These are phyloP conservation scores for Coniochaeta sp. DNA, from an alignment of 2,329 filamentous ascomycete species.

Conservation along the genomic window DNA sequence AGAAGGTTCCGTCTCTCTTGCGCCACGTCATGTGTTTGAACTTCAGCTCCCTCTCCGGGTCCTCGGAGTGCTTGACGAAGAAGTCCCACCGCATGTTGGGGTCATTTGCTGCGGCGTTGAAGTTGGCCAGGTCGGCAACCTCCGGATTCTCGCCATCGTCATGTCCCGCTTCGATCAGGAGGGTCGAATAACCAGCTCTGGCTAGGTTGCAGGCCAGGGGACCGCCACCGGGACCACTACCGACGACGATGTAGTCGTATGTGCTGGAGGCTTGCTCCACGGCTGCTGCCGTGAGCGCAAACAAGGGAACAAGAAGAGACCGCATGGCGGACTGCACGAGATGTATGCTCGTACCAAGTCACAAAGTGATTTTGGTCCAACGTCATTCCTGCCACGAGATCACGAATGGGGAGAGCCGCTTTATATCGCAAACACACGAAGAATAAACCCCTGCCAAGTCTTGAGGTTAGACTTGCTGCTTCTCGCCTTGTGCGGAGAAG, in stretches of 20 bases:
- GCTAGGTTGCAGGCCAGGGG: constrained; percentile 52
- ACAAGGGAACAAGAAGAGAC: constrained; percentile 9
- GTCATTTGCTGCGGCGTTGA: constrained; percentile 42
- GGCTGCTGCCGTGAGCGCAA: constrained; percentile 9
- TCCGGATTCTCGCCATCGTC: constrained; percentile 42
- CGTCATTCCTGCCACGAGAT: not conserved
- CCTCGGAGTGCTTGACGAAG: constrained; percentile 48
- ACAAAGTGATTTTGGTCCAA: not conserved
- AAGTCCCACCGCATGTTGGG: constrained; percentile 47
- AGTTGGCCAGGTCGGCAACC: constrained; percentile 39
- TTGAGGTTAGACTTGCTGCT: not conserved
- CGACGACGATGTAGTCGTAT: constrained; percentile 56
- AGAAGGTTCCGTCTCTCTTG: constrained; percentile 25
- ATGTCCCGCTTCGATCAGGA: constrained; percentile 55
- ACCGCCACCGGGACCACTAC: constrained; percentile 53
- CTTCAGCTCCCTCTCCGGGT: constrained; percentile 38
- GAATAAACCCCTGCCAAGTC: not conserved
- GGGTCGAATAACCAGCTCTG: constrained; percentile 48
- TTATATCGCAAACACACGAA: not conserved
- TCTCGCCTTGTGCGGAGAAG: not conserved
- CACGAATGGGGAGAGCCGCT: not conserved
- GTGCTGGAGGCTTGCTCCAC: constrained; percentile 4
- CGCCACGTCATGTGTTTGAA: constrained; percentile 45
- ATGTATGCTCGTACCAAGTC: not conserved
- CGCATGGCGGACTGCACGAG: not conserved